Conservation (phyloP, 768 basidiomycete species). For the Amyloporia xantha region DNA sequence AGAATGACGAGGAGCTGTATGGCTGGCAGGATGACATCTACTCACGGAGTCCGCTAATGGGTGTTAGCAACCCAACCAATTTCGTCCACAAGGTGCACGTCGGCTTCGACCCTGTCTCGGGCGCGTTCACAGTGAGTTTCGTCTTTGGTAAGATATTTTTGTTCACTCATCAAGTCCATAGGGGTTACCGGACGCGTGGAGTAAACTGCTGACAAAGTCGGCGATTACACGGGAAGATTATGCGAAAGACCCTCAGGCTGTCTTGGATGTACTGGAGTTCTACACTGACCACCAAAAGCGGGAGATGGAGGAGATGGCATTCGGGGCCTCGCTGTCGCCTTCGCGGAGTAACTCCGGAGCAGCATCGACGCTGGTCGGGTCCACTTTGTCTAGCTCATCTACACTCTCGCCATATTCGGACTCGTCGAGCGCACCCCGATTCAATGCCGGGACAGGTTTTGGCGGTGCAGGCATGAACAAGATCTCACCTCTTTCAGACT, state of each 20-base stretch:
- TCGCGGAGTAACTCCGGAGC: constrained; percentile 4
- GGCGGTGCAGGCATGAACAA: constrained; percentile 56
- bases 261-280: constrained; percentile 95
- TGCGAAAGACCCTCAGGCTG: constrained; percentile 93
- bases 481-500: constrained; percentile 30
- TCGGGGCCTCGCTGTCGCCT: constrained; percentile 14
- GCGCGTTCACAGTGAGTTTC: constrained; percentile 84
- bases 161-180: constrained; percentile 21
- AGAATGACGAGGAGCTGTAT: constrained; percentile 96
- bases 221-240: constrained; percentile 98
- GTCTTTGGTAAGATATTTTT: background rate
- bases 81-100: constrained; percentile 99
- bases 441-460: constrained; percentile 88
- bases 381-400: constrained; percentile 12
- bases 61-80: constrained; percentile 91
- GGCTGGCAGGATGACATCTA: constrained; percentile 98
- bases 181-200: constrained; percentile 98
- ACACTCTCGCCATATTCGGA: constrained; percentile 29
- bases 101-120: constrained; percentile 89
- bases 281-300: constrained; percentile 97
- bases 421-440: constrained; percentile 55
- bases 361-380: constrained; percentile 2
- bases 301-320: constrained; percentile 65
- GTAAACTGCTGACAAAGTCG: constrained; percentile 90
- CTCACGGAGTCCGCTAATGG: constrained; percentile 84